Base-by-base conservation (phyloP, 1,139 yeast genomes). In the Suhomyces bolitotheri region DNA sequence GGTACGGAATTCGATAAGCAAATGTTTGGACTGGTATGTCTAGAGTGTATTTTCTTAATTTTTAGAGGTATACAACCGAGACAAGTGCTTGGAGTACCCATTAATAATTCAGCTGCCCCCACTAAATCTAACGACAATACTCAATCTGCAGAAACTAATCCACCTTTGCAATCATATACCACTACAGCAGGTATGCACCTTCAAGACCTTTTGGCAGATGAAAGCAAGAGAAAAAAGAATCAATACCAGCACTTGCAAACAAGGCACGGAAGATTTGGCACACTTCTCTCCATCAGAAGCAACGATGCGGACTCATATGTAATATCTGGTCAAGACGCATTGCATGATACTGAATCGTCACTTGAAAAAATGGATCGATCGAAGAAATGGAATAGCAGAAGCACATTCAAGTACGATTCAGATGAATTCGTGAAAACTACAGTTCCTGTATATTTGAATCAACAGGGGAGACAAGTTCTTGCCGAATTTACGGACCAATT, bases 211-310 rank as follows among this genome's bases (percentile, higher is more conserved):
- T 64, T 89, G 15, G 61, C 66, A 3, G 71, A 73, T 33, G 97
- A 88, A 54, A 66, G 70, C 22, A 68, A 68, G 26, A 59, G 80
- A 44, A 78, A 76, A 44, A 69, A 64, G 31, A 58, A 62, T 13
- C 77, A 77, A 26, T 67, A 73, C 12, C 75, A 71, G 46, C 66
- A 71, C 34, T 66, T 78, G 4, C 77, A 84, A 1, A 76, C 90
- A 0, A 73, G 98, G 35, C 98, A 92, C 54, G 92, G 95, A 4
- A 72, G 96, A 27, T 92, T 92, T 64, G 98, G 98, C 1, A 81
- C 97, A 0, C 66, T 90, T 46, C 60, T 89, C 8, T 82, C 95
- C 1, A 70, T 89, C 20, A 78, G 81, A 41, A 68, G 73, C 10
- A 76, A 75, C 38, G 71, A 73, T 40, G 76, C 73, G 7, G 69